Percentiles rank a stretch among this genome's conserved stretches.
Evolutionary conservation across 2,329 filamentous ascomycete genomes (phyloP).

Genomic region (Fusarium drepaniforme): DNA sequence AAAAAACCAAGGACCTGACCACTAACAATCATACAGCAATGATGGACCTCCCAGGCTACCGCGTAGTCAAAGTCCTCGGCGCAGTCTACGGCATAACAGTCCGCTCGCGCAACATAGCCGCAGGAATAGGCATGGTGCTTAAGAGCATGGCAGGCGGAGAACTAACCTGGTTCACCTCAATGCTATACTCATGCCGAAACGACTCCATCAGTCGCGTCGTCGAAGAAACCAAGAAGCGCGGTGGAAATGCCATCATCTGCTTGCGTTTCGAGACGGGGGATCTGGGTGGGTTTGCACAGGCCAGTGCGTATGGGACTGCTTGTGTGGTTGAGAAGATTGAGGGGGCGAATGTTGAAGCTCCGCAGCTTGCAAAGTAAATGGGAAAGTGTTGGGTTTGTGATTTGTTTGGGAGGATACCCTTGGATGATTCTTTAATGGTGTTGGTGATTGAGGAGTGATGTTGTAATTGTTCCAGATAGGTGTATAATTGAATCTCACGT

Average conservation of each 20-base stretch:
- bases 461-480: background rate
- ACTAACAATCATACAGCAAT: slow-evolving; percentile 55
- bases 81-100: slow-evolving; percentile 69
- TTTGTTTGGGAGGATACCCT: background rate
- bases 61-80: slow-evolving; percentile 67
- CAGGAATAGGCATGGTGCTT: slow-evolving; percentile 66
- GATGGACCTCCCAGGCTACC: slow-evolving; percentile 73
- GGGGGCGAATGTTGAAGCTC: slow-evolving; percentile 40
- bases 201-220: slow-evolving; percentile 69
- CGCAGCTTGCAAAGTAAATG: slow-evolving; percentile 39
- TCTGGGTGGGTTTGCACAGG: slow-evolving; percentile 67
- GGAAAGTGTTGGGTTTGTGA: background rate
- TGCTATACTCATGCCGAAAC: slow-evolving; percentile 70
- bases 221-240: slow-evolving; percentile 66
- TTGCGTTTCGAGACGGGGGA: slow-evolving; percentile 69
- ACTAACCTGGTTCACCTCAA: slow-evolving; percentile 68
- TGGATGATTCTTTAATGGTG: background rate
- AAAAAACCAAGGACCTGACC: background rate
- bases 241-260: slow-evolving; percentile 71
- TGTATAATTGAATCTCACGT: background rate
- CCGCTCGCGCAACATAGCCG: slow-evolving; percentile 69
- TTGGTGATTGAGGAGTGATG: background rate
- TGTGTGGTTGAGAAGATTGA: slow-evolving; percentile 69
- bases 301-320: slow-evolving; percentile 71
- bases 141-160: slow-evolving; percentile 71